Evolutionary conservation across 164 flowering plant species (phyloP).

Genomic region (Magnolia kwangsiensis): DNA sequence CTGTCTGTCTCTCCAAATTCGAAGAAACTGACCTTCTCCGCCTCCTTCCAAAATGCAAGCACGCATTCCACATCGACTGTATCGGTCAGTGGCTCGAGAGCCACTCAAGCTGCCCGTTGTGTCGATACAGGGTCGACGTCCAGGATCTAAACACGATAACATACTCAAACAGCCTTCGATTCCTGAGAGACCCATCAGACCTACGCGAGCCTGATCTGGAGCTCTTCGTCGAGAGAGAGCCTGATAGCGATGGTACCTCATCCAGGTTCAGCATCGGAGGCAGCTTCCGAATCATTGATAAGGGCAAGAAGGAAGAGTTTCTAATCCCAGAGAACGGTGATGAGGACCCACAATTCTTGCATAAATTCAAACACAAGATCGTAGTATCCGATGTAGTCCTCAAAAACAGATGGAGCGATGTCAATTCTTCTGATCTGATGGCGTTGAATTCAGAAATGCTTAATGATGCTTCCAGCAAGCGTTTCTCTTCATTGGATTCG

Average conservation of each 20-base stretch:
- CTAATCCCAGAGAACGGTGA: conserved; percentile 20
- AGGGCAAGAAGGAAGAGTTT: conserved; percentile 16
- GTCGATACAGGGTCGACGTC: conserved; percentile 47
- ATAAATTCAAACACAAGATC: conserved; percentile 63
- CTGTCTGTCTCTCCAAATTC: conserved; percentile 76
- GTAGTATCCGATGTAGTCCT: conserved; percentile 53
- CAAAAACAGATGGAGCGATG: conserved; percentile 78
- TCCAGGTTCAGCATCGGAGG: conserved; percentile 40
- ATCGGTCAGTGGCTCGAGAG: conserved; percentile 87
- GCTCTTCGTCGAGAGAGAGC: conserved; percentile 33
- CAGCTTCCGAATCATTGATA: conserved; percentile 23
- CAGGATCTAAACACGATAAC: conserved; percentile 41
- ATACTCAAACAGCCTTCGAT: conserved; percentile 53
- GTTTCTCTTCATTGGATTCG: conserved; percentile 29
- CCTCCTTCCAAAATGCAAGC: conserved; percentile 76
- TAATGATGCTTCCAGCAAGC: conserved; percentile 31
- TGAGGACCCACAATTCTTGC: conserved; percentile 19
- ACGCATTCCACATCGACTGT: conserved; percentile 81
- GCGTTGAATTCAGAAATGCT: conserved; percentile 67
- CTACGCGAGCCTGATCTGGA: conserved; percentile 31
- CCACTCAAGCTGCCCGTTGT: conserved; percentile 88
- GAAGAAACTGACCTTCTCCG: conserved; percentile 71
- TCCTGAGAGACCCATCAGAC: conserved; percentile 35
- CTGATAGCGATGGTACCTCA: conserved; percentile 17
- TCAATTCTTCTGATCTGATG: conserved; percentile 69